Base-by-base conservation (phyloP, 116 monocot genomes). In the Posidonia oceanica region DNA sequence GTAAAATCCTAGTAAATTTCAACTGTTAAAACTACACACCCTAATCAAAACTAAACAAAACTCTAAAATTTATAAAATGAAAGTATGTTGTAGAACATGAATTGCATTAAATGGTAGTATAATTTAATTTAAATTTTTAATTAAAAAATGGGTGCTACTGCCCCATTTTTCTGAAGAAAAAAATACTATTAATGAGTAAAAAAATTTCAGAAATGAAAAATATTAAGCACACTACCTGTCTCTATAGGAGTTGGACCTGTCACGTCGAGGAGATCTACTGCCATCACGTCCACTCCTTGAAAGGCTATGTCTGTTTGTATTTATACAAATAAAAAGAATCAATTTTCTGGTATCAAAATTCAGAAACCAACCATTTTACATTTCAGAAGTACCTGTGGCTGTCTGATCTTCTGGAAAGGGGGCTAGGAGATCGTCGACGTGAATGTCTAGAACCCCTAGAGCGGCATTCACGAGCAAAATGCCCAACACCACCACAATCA, bases 381-480 rank as follows among this genome's bases (percentile, higher is more conserved):
- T 60, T 22, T 61, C 60, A 71, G 70, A 70, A 55, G 57, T 58
- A 71, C 71, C 71, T 71, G 61, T 55, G 29, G 3, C 59, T 71
- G 29, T 59, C 61, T 51, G 48, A 48, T 61, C 61, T 39, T 61
- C 61, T 39, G 14, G 42, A 61, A 8, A 7, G 48, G 40, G 71
- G 71, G 40, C 71, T 71, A 48, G 71, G 71, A 7, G 71, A 71
- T 6, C 71, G 71, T 14, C 61, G 71, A 41, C 20, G 56, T 61
- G 71, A 71, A 51, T 51, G 44, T 59, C 61, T 71, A 44, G 71
- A 71, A 48, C 38, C 48, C n/a, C 71, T 71, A 29, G 54, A 71
- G 48, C 61, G 61, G 51, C 71, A 71, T 60, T 71, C 71, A 17
- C 71, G 71, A 59, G 71, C 71, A 48, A 71, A 71, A 71, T 71